These are phyloP conservation scores for Annona squamosa DNA, from an alignment of 164 flowering plant species.

Conservation along the genomic window DNA sequence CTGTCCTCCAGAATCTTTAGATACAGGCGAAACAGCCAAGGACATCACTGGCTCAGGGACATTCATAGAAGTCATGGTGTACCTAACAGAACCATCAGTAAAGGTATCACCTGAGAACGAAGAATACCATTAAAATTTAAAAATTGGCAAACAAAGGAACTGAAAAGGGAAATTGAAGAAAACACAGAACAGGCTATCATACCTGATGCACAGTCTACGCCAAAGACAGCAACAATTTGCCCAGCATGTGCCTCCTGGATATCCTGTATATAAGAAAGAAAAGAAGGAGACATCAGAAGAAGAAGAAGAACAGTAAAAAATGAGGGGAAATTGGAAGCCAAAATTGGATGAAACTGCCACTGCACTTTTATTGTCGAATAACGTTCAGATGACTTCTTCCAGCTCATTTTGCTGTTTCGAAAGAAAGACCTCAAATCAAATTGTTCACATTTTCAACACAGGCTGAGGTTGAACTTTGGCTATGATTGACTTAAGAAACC, in stretches of 20 bases:
- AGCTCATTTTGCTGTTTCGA: too few relatives aligned
- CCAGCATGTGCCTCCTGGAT: slow-evolving; percentile 99
- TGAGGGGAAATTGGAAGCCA: neutral
- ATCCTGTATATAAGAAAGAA: slow-evolving; percentile 40
- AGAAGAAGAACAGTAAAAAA: neutral
- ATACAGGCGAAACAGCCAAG: slow-evolving; percentile 90
- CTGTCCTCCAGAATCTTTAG: slow-evolving; percentile 96
- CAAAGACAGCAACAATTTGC: slow-evolving; percentile 99
- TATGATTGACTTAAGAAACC: too few relatives aligned
- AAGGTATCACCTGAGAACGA: slow-evolving; percentile 79
- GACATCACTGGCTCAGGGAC: slow-evolving; percentile 99
- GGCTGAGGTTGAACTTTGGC: too few relatives aligned
- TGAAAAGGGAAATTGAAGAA: neutral
- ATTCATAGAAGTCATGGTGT: slow-evolving; percentile 99
- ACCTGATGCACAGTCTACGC: slow-evolving; percentile 99
- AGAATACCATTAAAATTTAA: neutral
- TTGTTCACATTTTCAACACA: too few relatives aligned
- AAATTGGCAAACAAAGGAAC: neutral
- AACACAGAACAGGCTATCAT: neutral
- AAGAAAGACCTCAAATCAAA: too few relatives aligned
- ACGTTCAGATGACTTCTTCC: too few relatives aligned
- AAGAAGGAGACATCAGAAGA: neutral
- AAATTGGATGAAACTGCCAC: neutral
- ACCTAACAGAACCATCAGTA: slow-evolving; percentile 86
- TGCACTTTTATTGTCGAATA: neutral